These are phyloP conservation scores for Pseudognaphalium luteoalbum DNA, from an alignment of 129 eudicot species.

Conservation along the genomic window DNA sequence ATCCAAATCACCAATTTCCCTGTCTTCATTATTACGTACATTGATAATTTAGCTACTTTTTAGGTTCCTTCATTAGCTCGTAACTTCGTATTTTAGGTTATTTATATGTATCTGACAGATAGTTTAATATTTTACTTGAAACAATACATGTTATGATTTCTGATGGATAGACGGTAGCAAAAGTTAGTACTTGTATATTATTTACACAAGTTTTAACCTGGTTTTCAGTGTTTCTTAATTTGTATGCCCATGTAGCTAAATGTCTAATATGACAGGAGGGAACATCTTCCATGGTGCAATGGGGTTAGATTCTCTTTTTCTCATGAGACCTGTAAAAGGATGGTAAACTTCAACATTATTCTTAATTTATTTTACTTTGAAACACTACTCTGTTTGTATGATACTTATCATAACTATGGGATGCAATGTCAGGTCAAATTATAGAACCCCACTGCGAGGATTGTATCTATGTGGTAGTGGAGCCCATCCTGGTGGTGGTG, in stretches of 20 bases:
- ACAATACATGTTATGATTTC: not conserved
- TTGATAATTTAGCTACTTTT: not conserved
- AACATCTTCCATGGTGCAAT: conserved; percentile 97
- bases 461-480: conserved; percentile 94
- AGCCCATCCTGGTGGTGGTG: conserved; percentile 98
- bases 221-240: conserved; percentile 5
- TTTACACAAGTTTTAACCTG: not conserved
- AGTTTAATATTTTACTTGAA: not conserved
- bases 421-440: conserved; percentile 67
- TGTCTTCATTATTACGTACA: too few species aligned
- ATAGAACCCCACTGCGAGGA: conserved; percentile 85
- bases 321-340: conserved; percentile 96
- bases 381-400: conserved; percentile 2
- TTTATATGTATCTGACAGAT: not conserved
- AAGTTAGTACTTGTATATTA: not conserved
- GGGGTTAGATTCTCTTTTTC: conserved; percentile 94
- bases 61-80: not conserved
- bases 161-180: not conserved
- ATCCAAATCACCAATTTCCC: not conserved
- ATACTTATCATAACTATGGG: not conserved
- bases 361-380: not conserved
- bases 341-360: conserved; percentile 52
- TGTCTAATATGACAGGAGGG: conserved; percentile 60
- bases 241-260: conserved; percentile 8
- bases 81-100: not conserved